phyloP scores from a whole-genome alignment of 2,329 filamentous ascomycete species.

The Colletotrichum sp. region DNA sequence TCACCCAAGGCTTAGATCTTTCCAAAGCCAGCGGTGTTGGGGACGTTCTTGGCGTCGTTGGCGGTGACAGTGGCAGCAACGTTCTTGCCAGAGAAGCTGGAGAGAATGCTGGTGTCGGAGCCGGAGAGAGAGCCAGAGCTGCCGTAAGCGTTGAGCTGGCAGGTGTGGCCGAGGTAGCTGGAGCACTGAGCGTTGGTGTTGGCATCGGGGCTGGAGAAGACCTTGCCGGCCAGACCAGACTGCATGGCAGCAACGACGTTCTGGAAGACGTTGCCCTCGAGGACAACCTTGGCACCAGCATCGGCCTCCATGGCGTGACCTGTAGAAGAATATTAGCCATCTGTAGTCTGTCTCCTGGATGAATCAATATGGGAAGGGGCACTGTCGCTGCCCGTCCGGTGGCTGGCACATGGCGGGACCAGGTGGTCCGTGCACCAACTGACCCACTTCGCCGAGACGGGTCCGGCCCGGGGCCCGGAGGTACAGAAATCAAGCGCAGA shows the following conservation, averaged over 20 bases:
- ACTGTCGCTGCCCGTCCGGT: not conserved
- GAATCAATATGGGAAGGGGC: too few relatives aligned
- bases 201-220: conserved; percentile 36
- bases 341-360: not conserved
- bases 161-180: conserved; percentile 50
- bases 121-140: conserved; percentile 41
- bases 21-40: conserved; percentile 48
- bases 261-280: conserved; percentile 64
- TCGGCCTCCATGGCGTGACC: conserved; percentile 59
- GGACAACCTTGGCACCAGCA: conserved; percentile 44
- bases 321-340: conserved; percentile 45
- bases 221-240: conserved; percentile 31
- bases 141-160: conserved; percentile 55
- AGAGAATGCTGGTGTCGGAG: conserved; percentile 52
- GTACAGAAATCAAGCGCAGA: not conserved
- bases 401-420: not conserved
- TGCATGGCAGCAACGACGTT: conserved; percentile 51
- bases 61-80: conserved; percentile 48
- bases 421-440: not conserved
- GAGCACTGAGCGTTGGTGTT: conserved; percentile 45
- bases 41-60: conserved; percentile 38
- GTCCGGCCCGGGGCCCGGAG: not conserved
- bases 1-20: conserved; percentile 33
- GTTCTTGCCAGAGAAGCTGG: conserved; percentile 36
- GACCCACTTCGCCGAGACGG: not conserved